Evolutionary conservation across 2,329 filamentous ascomycete species (phyloP).

Genomic region (Decorospora gaudefroyi): DNA sequence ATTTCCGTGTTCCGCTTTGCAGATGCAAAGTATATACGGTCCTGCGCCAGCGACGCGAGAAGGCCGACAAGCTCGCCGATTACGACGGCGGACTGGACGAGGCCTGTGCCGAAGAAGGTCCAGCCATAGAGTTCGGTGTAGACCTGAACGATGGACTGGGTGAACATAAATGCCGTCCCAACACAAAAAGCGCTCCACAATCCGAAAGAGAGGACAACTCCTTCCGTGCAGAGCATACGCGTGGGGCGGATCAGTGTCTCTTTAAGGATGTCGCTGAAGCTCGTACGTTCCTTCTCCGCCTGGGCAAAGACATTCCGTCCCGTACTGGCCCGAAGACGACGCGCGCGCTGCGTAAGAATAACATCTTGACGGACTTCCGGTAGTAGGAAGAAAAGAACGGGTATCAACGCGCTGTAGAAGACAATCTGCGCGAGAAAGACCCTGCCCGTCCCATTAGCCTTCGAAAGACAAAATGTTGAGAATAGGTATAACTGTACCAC

Average conservation of each 20-base stretch:
- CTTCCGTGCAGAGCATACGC: constrained; percentile 55
- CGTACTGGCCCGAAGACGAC: constrained; percentile 36
- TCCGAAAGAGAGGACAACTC: constrained; percentile 55
- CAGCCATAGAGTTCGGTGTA: constrained; percentile 50
- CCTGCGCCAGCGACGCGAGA: constrained; percentile 43
- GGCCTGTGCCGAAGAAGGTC: constrained; percentile 50
- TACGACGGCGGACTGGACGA: constrained; percentile 53
- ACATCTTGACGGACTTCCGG: constrained; percentile 55
- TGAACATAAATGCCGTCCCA: constrained; percentile 57
- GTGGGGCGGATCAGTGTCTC: constrained; percentile 47
- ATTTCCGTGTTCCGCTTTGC: constrained; percentile 46
- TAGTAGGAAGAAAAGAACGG: constrained; percentile 50
- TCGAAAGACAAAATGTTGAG: constrained; percentile 17
- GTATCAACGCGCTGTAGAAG: constrained; percentile 52
- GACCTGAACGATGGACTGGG: constrained; percentile 54
- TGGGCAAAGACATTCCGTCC: constrained; percentile 34
- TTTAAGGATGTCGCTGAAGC: constrained; percentile 41
- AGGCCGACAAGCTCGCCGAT: constrained; percentile 54
- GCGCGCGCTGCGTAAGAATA: constrained; percentile 50
- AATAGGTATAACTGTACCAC: constrained; percentile 44
- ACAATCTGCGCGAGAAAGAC: constrained; percentile 54
- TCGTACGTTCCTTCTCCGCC: constrained; percentile 44
- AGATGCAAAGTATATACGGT: constrained; percentile 51
- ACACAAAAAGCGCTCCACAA: constrained; percentile 56
- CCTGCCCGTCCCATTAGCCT: constrained; percentile 36